Evolutionary conservation across 345 rosid species (phyloP).

Genomic region (Lepidium didymum): DNA sequence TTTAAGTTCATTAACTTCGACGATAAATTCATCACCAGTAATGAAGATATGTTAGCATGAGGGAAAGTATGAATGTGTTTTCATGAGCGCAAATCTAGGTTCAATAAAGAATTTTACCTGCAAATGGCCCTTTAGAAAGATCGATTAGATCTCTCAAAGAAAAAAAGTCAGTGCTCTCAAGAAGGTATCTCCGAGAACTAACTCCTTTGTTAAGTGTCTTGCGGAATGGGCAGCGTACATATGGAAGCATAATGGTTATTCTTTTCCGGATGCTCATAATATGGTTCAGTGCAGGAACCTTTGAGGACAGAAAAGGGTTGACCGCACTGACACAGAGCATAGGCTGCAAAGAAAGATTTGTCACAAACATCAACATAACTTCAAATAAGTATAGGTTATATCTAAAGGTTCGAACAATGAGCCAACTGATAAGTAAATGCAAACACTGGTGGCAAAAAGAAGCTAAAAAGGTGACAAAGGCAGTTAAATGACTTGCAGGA

Average conservation of each 20-base stretch:
- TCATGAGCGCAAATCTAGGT: not conserved
- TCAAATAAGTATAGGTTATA: not conserved
- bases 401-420: not conserved
- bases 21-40: not conserved
- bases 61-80: not conserved
- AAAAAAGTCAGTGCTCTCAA: constrained; percentile 88
- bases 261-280: constrained; percentile 61
- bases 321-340: constrained; percentile 97
- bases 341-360: constrained; percentile 52
- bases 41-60: constrained; percentile 1
- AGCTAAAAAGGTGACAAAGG: not conserved
- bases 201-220: constrained; percentile 74
- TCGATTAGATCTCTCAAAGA: constrained; percentile 85
- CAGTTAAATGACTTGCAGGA: not conserved
- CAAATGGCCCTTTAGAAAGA: constrained; percentile 96
- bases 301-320: constrained; percentile 80
- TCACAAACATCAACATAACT: constrained; percentile 7
- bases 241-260: constrained; percentile 76
- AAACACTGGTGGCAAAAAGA: not conserved
- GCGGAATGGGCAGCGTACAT: constrained; percentile 83
- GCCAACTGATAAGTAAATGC: not conserved
- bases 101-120: constrained; percentile 49
- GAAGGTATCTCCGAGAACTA: constrained; percentile 84
- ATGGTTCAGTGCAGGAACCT: constrained; percentile 84
- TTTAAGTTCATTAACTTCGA: not conserved